Evolutionary conservation across 2,329 filamentous ascomycete genomes (phyloP).

Genomic region (Fusarium poae): DNA sequence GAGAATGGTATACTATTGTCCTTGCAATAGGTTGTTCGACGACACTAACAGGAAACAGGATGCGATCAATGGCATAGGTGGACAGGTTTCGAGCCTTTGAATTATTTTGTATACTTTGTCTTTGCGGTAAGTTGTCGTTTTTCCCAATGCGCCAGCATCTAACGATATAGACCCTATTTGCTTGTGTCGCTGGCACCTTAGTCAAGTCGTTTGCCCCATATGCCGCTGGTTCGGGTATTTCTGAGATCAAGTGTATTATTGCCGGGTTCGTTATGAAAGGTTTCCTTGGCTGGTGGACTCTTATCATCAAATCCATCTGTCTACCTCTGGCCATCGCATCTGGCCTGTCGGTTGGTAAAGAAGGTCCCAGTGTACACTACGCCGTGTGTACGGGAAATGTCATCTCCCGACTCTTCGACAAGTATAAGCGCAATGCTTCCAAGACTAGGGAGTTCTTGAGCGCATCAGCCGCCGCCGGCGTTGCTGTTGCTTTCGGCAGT

Average conservation of each 20-base stretch:
- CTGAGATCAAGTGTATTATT: conserved; percentile 99
- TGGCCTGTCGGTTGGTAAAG: conserved; percentile 94
- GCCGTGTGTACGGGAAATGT: conserved; percentile 98
- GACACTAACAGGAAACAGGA: conserved; percentile 60
- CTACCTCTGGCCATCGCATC: conserved; percentile 93
- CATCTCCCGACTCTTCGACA: conserved; percentile 91
- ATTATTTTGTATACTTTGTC: conserved; percentile 89
- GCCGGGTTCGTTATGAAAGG: conserved; percentile 99
- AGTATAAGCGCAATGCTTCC: conserved; percentile 90
- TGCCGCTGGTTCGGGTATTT: conserved; percentile 95
- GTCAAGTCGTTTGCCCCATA: conserved; percentile 96
- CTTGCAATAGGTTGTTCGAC: neutral
- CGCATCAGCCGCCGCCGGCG: conserved; percentile 92
- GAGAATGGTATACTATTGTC: conserved; percentile 72
- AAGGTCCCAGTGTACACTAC: conserved; percentile 98
- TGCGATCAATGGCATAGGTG: conserved; percentile 91
- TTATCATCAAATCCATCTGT: conserved; percentile 93
- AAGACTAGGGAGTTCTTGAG: conserved; percentile 96
- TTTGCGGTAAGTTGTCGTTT: conserved; percentile 73
- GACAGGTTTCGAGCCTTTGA: conserved; percentile 81
- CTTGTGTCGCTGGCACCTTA: conserved; percentile 82
- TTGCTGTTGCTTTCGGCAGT: conserved; percentile 96
- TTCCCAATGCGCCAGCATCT: conserved; percentile 2
- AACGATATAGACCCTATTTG: conserved; percentile 74
- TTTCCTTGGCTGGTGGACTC: conserved; percentile 90